phyloP scores from a whole-genome alignment of 2,329 filamentous ascomycete species.

The Fusarium virguliforme region DNA sequence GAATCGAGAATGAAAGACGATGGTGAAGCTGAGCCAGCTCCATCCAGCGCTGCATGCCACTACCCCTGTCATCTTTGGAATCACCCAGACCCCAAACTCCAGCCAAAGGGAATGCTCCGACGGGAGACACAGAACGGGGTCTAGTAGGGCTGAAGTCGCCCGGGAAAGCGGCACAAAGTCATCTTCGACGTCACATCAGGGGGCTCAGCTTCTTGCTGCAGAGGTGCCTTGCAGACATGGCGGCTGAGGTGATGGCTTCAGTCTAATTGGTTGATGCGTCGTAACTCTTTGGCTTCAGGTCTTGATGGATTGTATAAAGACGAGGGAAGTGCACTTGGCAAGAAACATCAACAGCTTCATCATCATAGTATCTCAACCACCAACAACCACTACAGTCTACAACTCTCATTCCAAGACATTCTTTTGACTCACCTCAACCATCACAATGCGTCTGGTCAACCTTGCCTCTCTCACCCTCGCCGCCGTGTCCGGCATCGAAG shows the following conservation, averaged over 20 bases:
- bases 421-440: background rate
- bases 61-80: constrained; percentile 1
- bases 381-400: background rate
- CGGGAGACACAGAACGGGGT: background rate
- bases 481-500: background rate
- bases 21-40: background rate
- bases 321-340: background rate
- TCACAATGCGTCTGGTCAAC: background rate
- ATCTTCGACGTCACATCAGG: background rate
- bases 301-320: constrained; percentile 2
- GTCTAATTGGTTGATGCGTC: background rate
- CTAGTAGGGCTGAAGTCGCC: constrained; percentile 2
- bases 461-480: constrained; percentile 3
- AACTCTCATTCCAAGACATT: background rate
- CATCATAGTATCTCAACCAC: background rate
- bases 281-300: background rate
- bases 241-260: constrained; percentile 1
- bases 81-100: background rate
- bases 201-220: background rate
- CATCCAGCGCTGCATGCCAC: background rate
- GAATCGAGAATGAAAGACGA: background rate
- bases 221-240: background rate
- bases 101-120: background rate
- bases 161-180: background rate
- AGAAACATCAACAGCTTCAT: background rate